phyloP scores from a whole-genome alignment of 1,139 yeast species.

The Candida sojae region DNA sequence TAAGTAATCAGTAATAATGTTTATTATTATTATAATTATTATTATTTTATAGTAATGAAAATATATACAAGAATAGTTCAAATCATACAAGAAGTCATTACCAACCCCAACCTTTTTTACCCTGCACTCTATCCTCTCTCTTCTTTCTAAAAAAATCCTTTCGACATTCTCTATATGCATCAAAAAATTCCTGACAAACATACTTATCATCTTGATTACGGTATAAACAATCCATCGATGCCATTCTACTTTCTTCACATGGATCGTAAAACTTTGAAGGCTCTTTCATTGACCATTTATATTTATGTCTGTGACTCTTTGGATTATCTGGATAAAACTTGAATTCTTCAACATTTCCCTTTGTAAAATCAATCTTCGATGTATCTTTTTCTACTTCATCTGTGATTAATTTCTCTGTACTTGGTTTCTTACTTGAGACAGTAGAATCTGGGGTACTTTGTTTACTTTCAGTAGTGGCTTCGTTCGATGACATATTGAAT shows the following conservation, averaged over 20 bases:
- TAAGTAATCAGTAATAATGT: too few relatives aligned
- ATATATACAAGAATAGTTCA: constrained; percentile 4
- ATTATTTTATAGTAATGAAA: not conserved
- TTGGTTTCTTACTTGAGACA: not conserved
- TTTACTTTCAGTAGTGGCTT: not conserved
- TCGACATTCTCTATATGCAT: constrained; percentile 90
- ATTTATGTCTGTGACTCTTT: constrained; percentile 59
- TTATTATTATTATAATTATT: not conserved
- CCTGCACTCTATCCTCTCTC: constrained; percentile 37
- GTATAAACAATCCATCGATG: constrained; percentile 78
- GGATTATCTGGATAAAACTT: constrained; percentile 88
- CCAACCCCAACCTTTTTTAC: constrained; percentile 50
- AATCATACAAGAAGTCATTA: constrained; percentile 11
- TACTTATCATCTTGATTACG: constrained; percentile 74
- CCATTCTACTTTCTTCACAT: constrained; percentile 84
- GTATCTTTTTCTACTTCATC: constrained; percentile 44
- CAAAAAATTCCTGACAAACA: constrained; percentile 82
- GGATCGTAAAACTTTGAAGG: constrained; percentile 91
- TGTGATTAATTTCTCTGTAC: constrained; percentile 8
- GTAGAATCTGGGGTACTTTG: not conserved
- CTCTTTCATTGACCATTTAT: constrained; percentile 64
- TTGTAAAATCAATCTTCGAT: constrained; percentile 57
- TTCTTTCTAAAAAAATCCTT: constrained; percentile 67
- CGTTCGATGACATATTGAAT: not conserved
- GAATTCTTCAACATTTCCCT: constrained; percentile 52